phyloP scores from a whole-genome alignment of 2,329 filamentous ascomycete genomes.

The Fusarium nisikadoi region DNA sequence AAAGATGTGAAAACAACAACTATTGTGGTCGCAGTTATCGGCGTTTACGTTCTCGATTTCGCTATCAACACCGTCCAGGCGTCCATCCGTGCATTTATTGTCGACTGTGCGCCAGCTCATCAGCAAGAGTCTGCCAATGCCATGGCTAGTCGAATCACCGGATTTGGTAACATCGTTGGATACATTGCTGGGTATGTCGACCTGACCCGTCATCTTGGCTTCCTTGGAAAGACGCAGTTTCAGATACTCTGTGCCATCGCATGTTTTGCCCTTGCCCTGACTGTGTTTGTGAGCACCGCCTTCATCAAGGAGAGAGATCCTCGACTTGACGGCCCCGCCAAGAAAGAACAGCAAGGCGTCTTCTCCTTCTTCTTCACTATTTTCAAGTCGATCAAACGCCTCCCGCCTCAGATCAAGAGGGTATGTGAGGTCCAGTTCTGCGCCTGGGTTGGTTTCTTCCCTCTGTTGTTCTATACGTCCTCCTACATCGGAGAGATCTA shows the following conservation, averaged over 20 bases:
- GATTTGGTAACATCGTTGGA: constrained; percentile 89
- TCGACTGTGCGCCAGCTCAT: constrained; percentile 90
- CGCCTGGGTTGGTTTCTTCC: constrained; percentile 96
- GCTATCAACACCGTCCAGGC: constrained; percentile 98
- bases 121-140: constrained; percentile 95
- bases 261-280: constrained; percentile 75
- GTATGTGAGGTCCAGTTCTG: constrained; percentile 87
- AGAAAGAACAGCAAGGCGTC: constrained; percentile 71
- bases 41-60: constrained; percentile 93
- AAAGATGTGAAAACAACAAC: constrained; percentile 70
- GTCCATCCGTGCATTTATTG: constrained; percentile 88
- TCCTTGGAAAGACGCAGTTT: constrained; percentile 89
- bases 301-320: constrained; percentile 84
- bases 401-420: constrained; percentile 83
- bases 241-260: constrained; percentile 91
- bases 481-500: constrained; percentile 95
- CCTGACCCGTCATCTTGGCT: constrained; percentile 78
- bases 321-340: constrained; percentile 72
- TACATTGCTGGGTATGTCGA: constrained; percentile 89
- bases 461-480: constrained; percentile 93
- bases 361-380: constrained; percentile 83
- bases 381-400: constrained; percentile 77
- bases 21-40: constrained; percentile 82
- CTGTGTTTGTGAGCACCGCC: constrained; percentile 75
- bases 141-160: constrained; percentile 89